Conservation (phyloP, 495 filamentous ascomycete species). For the Talaromyces nanjingensis region DNA sequence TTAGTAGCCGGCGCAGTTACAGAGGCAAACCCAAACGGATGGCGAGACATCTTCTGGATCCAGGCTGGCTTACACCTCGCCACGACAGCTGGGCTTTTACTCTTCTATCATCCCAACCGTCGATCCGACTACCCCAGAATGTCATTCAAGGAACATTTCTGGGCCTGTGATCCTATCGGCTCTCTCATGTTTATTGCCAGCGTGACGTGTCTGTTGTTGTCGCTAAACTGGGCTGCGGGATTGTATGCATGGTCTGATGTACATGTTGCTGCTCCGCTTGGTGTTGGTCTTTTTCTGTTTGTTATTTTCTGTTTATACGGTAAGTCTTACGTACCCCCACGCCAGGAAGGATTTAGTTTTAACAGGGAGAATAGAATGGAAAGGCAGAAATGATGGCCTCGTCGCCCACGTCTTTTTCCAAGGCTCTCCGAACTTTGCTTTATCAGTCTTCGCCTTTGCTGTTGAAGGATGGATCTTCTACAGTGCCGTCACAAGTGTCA, state of each 20-base stretch:
- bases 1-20: slow-evolving; percentile 47
- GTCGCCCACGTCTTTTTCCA: slow-evolving; percentile 49
- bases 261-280: slow-evolving; percentile 43
- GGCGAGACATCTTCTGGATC: slow-evolving; percentile 54
- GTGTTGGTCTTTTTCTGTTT: slow-evolving; percentile 36
- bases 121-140: slow-evolving; percentile 32
- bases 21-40: slow-evolving; percentile 34
- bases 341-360: not conserved
- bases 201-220: slow-evolving; percentile 42
- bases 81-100: slow-evolving; percentile 37
- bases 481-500: slow-evolving; percentile 47
- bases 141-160: slow-evolving; percentile 33
- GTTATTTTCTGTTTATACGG: slow-evolving; percentile 40
- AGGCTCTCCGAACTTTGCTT: slow-evolving; percentile 43
- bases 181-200: slow-evolving; percentile 39
- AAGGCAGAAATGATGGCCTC: slow-evolving; percentile 42
- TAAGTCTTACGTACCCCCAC: slow-evolving; percentile 11
- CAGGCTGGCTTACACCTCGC: slow-evolving; percentile 46
- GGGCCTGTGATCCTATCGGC: slow-evolving; percentile 49
- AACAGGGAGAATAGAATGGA: slow-evolving; percentile 37
- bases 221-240: slow-evolving; percentile 46
- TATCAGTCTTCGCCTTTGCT: slow-evolving; percentile 46
- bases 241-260: slow-evolving; percentile 39
- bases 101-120: slow-evolving; percentile 44
- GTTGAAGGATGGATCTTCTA: slow-evolving; percentile 56